Evolutionary conservation across 352 stramenopile genomes (phyloP), one percentile per base, ranked within the genome.

Genomic region (Globisporangium viniferum): DNA sequence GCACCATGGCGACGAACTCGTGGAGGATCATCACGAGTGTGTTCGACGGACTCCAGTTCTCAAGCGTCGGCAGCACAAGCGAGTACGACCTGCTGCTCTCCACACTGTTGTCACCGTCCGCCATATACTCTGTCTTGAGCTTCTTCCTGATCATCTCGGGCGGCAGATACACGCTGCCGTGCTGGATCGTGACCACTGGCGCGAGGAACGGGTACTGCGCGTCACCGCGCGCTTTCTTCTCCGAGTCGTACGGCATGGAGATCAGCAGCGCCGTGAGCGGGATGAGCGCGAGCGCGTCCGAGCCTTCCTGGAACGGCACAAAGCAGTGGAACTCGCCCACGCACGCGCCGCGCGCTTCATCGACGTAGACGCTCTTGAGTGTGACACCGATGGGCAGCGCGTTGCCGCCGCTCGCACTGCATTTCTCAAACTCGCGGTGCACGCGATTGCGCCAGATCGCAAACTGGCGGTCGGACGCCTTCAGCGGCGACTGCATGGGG

Each of bases 391-490:
- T 27, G 10, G 81, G 84, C 48, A 87, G 56, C 29, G 59, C 60
- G 18, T 59, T 55, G 7, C 59, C 62, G 9, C 55, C 51, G 14
- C 59, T 27, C 27, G 67, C 14, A 18, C 60, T 69, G 66, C 86
- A 93, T 59, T 93, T 93, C n/a, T 91, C 81, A 22, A 90, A 73
- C 72, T 94, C 86, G 48, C 80, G 82, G 51, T 83, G 81, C 49
- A 92, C 77, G 61, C 86, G 86, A 31, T 71, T 94, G 57, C 74
- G 77, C 86, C 86, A 94, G 64, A 94, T 92, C 15, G 73, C 73
- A 63, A 81, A 84, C 65, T 93, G 86, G 15, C 79, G 81, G 57
- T 80, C 67, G 66, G 49, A 59, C 18, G 71, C 67, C n/a, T 59
- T 33, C 24, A 39, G 49, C 41, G 59, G 53, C 24, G 49, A 29